phyloP scores from a whole-genome alignment of 208 protist genomes.

The Leishmania major region DNA sequence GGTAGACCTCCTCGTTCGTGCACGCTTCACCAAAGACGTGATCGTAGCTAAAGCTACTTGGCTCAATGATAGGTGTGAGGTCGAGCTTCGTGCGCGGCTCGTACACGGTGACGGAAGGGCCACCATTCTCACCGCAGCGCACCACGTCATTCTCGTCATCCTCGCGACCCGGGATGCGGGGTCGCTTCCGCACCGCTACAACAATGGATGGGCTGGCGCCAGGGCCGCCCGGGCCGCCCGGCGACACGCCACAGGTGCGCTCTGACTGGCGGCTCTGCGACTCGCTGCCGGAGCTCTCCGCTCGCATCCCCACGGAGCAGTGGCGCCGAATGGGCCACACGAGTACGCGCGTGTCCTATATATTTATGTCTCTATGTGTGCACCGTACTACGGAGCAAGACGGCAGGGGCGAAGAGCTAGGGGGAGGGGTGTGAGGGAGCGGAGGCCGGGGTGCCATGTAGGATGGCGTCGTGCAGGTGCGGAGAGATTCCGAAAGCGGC shows the following conservation, averaged over 20 bases:
- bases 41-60: slow-evolving; percentile 76
- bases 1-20: slow-evolving; percentile 71
- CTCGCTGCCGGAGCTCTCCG: slow-evolving; percentile 8
- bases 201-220: slow-evolving; percentile 47
- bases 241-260: slow-evolving; percentile 14
- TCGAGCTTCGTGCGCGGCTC: slow-evolving; percentile 92
- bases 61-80: slow-evolving; percentile 93
- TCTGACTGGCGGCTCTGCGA: slow-evolving; percentile 12
- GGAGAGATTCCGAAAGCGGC: background rate
- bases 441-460: background rate
- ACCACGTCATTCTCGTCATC: slow-evolving; percentile 81
- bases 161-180: slow-evolving; percentile 55
- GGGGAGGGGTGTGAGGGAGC: background rate
- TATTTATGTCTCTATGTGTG: background rate
- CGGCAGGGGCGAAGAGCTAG: background rate
- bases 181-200: slow-evolving; percentile 86
- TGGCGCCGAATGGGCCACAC: background rate
- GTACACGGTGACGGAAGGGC: slow-evolving; percentile 48
- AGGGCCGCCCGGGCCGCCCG: background rate
- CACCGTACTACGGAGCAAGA: background rate
- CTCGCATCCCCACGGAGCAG: slow-evolving; percentile 4
- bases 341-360: background rate
- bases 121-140: slow-evolving; percentile 45
- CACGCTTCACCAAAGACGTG: slow-evolving; percentile 72
- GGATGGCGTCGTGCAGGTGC: background rate